These are phyloP conservation scores for Pezicula neosporulosa DNA, from an alignment of 2,329 filamentous ascomycete species.

Conservation along the genomic window DNA sequence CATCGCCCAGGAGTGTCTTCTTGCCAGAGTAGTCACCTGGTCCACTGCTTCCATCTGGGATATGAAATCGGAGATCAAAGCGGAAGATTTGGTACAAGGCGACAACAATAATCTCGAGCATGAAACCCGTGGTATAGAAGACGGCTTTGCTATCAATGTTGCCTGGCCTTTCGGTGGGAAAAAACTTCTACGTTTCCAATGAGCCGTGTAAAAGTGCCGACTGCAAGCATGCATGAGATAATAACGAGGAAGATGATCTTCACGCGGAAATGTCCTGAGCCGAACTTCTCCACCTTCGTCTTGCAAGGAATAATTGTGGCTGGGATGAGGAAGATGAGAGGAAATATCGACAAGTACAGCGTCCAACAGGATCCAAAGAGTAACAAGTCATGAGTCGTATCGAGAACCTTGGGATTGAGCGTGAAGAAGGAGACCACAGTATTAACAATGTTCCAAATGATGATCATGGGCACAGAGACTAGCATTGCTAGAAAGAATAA, in stretches of 20 bases:
- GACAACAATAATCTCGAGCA: constrained; percentile 69
- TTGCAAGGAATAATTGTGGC: constrained; percentile 43
- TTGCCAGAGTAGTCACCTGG: constrained; percentile 39
- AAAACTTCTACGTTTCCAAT: constrained; percentile 50
- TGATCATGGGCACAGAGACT: constrained; percentile 50
- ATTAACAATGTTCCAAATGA: constrained; percentile 63
- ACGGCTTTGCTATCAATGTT: constrained; percentile 54
- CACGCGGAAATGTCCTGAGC: constrained; percentile 58
- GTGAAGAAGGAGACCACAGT: constrained; percentile 66
- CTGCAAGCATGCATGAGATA: constrained; percentile 54
- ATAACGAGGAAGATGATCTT: constrained; percentile 64
- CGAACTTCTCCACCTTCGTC: constrained; percentile 53
- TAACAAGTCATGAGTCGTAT: constrained; percentile 34
- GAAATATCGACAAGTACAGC: constrained; percentile 46
- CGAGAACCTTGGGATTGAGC: constrained; percentile 42
- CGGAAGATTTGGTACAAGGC: constrained; percentile 63
- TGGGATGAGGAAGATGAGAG: constrained; percentile 60
- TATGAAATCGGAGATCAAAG: constrained; percentile 71
- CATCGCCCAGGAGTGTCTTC: not conserved
- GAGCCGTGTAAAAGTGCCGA: constrained; percentile 55
- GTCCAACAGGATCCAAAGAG: constrained; percentile 8
- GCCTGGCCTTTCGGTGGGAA: constrained; percentile 3
- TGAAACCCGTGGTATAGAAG: constrained; percentile 79
- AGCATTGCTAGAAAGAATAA: constrained; percentile 54
- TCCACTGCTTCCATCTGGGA: constrained; percentile 64